Evolutionary conservation across 306 rosid species (phyloP), one percentile per base, ranked within the genome.

Genomic region (Gillenia trifoliata): DNA sequence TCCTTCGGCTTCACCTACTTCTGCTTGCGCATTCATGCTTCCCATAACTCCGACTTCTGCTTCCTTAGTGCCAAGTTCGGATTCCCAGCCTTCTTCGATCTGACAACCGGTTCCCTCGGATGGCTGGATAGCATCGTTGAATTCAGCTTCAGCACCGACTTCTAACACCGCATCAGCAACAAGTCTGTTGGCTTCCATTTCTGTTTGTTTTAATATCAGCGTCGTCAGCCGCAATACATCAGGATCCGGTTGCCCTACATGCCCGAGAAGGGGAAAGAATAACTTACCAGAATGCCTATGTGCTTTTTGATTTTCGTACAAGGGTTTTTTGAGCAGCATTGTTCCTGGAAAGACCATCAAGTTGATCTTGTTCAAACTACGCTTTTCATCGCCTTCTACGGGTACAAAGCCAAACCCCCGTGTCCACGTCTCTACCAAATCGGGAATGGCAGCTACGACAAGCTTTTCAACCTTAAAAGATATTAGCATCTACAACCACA

Each of bases 311-410:
- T 73, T 80, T 77, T 70, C 73, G 41, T 75, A 82, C 81, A 94
- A 80, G 52, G 82, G 74, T 78, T 92, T 94, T 72, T 83, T 88
- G 71, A 94, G 99, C 68, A 92, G 84, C 38, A 92, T 40, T 6
- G 96, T 94, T 75, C 99, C 99, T 26, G 97, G 99, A 82, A 95
- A 90, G 71, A 94, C 97, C 97, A 92, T 92, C 87, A 94, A 81
- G 84, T 86, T 94, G 83, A 85, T 70, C 77, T 80, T 89, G 34
- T 84, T 86, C 78, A 94, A 78, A 47, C 82, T 81, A 57, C 50
- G 80, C 87, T 85, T 94, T 80, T 92, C 96, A 66, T 50, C 38
- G 47, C 87, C 93, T 78, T 75, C 89, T 59, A 90, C 74, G 64
- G 85, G 95, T 72, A 43, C 55, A 73, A 94, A 94, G 73, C 99